Evolutionary conservation across 169 alveolate genomes (phyloP), one percentile per base, ranked within the genome.

Genomic region (Cryptosporidium baileyi): DNA sequence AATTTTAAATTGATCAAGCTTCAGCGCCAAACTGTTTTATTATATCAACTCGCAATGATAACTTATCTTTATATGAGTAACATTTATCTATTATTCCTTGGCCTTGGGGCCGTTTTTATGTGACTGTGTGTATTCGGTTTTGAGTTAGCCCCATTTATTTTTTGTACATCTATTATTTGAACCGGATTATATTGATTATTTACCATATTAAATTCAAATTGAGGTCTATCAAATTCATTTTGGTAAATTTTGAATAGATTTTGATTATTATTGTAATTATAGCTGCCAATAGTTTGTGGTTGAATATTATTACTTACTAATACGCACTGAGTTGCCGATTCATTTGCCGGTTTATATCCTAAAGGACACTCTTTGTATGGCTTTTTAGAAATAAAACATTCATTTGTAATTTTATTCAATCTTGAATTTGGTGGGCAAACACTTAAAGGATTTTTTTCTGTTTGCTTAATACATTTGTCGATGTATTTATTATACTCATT

Each of bases 361-460:
- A 19, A 36, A 38, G 85, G 85, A n/a, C 85, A 74, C 85, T 74
- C 85, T 17, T 54, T 74, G 2, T 51, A 43, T 3, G 85, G 67
- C 28, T 74, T 74, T 74, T 74, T 74, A 13, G 57, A 19, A 9
- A 26, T n/a, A 45, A 54, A 74, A 5, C 85, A 74, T 26, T 74
- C 85, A 41, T 74, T 74, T 54, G 85, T 52, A 44, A 52, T n/a
- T 9, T 36, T n/a, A 15, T 74, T 74, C n/a, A 74, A 57, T 61
- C 34, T 74, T 22, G 85, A 74, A 57, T 74, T 74, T 15, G 41
- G 45, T 7, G 85, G 85, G 60, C 85, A 74, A 28, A 74, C 85
- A 28, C 85, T 74, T 0, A 57, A 45, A 15, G 85, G 85, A 40
- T 34, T 57, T 30, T 54, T 74, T 9, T 74, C 67, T 32, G 54